Evolutionary conservation across 768 basidiomycete genomes (phyloP).

Genomic region (Chalciporus chontae): DNA sequence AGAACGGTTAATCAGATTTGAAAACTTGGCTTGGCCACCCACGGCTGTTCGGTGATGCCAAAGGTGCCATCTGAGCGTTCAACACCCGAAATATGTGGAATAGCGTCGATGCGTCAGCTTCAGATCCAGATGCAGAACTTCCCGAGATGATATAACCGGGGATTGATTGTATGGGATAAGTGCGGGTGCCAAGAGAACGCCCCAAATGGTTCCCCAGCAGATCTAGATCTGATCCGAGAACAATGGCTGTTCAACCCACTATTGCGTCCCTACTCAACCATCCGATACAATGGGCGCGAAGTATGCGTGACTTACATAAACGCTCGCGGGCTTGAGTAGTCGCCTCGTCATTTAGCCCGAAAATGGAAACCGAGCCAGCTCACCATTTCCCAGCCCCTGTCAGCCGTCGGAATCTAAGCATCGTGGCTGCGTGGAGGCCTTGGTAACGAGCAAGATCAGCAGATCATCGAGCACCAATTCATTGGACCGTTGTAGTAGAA

Average conservation of each 20-base stretch:
- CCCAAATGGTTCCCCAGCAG: not conserved
- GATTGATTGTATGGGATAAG: not conserved
- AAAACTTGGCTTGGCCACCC: not conserved
- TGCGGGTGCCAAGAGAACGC: not conserved
- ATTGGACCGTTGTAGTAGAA: too few species aligned
- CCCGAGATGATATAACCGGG: not conserved
- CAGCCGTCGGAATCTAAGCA: not conserved
- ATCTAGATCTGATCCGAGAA: not conserved
- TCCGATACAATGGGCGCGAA: too few species aligned
- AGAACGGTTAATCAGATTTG: not conserved
- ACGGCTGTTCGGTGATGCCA: not conserved
- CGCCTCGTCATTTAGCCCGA: not conserved
- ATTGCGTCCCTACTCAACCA: too few species aligned
- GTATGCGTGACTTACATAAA: not conserved
- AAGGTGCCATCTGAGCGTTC: not conserved
- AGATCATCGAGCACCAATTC: too few species aligned
- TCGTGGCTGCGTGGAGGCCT: not conserved
- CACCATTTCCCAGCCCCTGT: not conserved
- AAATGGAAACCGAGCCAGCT: conserved; percentile 17
- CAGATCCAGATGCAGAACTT: not conserved
- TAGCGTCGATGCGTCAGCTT: not conserved
- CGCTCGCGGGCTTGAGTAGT: not conserved
- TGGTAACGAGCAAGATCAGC: not conserved
- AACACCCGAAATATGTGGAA: not conserved
- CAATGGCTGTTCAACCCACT: not conserved